phyloP scores from a whole-genome alignment of 306 rosid genomes.

The Sicyos edulis region DNA sequence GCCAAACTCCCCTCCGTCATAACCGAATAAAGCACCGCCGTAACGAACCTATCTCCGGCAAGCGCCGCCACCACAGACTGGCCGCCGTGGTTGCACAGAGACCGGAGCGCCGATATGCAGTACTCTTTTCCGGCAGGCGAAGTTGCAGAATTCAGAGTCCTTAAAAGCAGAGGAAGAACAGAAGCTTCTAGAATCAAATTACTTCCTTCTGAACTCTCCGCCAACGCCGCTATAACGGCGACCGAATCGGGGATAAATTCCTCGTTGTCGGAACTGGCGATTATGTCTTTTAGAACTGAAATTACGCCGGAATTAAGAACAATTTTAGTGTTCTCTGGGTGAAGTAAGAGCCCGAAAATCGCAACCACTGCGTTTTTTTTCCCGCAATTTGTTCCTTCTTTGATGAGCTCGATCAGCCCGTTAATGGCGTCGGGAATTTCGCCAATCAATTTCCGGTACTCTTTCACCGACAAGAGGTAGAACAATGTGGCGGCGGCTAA shows the following conservation, averaged over 20 bases:
- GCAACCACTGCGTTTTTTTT: slow-evolving; percentile 73
- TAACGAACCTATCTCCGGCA: slow-evolving; percentile 38
- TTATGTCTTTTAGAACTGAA: slow-evolving; percentile 35
- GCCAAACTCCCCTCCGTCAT: slow-evolving; percentile 45
- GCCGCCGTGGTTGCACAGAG: slow-evolving; percentile 54
- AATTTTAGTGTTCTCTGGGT: slow-evolving; percentile 38
- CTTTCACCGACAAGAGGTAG: slow-evolving; percentile 54
- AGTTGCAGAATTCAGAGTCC: slow-evolving; percentile 27
- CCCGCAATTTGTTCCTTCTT: slow-evolving; percentile 54
- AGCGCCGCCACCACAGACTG: slow-evolving; percentile 42
- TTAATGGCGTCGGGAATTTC: slow-evolving; percentile 46
- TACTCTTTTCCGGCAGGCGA: slow-evolving; percentile 46
- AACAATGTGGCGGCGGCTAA: slow-evolving; percentile 60
- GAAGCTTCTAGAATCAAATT: slow-evolving; percentile 30
- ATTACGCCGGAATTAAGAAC: slow-evolving; percentile 49
- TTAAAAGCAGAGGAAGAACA: slow-evolving; percentile 28
- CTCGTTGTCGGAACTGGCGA: slow-evolving; percentile 37
- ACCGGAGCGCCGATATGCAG: slow-evolving; percentile 47
- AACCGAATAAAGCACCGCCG: slow-evolving; percentile 53
- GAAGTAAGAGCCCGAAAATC: slow-evolving; percentile 52
- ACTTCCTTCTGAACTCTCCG: slow-evolving; percentile 55
- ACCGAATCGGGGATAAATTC: slow-evolving; percentile 47
- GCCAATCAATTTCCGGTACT: slow-evolving; percentile 49
- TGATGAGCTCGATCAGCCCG: slow-evolving; percentile 42
- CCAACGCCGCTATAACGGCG: slow-evolving; percentile 51